Evolutionary conservation across 1,284 basidiomycete species (phyloP).

Genomic region (Ustilago shanxiensis): DNA sequence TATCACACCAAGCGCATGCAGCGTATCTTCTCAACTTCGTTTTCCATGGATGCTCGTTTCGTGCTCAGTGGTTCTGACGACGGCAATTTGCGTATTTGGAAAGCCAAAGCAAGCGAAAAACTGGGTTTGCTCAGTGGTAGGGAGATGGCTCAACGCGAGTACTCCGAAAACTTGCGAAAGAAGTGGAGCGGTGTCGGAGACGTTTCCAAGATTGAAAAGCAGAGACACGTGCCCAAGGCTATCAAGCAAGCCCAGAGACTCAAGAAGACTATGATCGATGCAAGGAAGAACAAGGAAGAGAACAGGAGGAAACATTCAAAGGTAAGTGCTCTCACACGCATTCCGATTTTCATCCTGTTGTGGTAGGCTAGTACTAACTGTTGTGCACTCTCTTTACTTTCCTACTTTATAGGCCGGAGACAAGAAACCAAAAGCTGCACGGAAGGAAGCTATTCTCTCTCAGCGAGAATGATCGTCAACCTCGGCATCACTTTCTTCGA

Average conservation of each 20-base stretch:
- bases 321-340: slow-evolving; percentile 58
- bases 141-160: slow-evolving; percentile 92
- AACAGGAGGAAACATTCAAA: slow-evolving; percentile 79
- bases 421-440: slow-evolving; percentile 90
- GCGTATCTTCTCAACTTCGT: slow-evolving; percentile 76
- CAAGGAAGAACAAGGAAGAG: slow-evolving; percentile 91
- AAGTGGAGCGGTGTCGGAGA: slow-evolving; percentile 82
- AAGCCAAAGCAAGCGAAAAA: slow-evolving; percentile 90
- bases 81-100: slow-evolving; percentile 97
- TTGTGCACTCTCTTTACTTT: neutral
- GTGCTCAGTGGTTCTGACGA: slow-evolving; percentile 95
- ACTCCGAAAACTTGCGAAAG: slow-evolving; percentile 87
- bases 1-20: slow-evolving; percentile 99
- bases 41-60: slow-evolving; percentile 91
- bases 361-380: neutral
- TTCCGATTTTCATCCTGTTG: neutral
- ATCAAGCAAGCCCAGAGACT: slow-evolving; percentile 88
- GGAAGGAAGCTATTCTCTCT: slow-evolving; percentile 74
- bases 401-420: slow-evolving; percentile 74
- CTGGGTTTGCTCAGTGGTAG: slow-evolving; percentile 91
- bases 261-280: slow-evolving; percentile 93
- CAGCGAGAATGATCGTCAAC: slow-evolving; percentile 15
- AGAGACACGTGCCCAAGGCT: slow-evolving; percentile 87
- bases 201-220: slow-evolving; percentile 84
- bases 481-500: neutral